phyloP scores from a whole-genome alignment of 441 rosid species.

The Rhodomyrtus psidioides region DNA sequence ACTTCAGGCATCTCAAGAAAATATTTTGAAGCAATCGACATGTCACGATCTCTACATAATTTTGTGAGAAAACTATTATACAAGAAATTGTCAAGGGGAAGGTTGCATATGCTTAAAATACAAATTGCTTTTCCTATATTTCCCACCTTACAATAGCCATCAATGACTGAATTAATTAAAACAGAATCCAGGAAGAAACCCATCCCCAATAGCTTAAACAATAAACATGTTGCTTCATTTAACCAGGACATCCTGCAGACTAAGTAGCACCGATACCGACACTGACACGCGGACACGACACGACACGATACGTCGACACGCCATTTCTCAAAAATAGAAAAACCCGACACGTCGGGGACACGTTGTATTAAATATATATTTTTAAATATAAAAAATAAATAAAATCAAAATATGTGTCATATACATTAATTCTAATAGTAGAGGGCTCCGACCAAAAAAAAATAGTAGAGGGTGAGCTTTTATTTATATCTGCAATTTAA shows the following conservation, averaged over 20 bases:
- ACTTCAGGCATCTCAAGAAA: constrained; percentile 30
- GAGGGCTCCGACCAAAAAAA: no score
- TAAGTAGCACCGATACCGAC: no score
- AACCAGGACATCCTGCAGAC: constrained; percentile 18
- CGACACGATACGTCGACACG: no score
- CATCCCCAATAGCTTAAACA: constrained; percentile 26
- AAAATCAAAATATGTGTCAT: no score
- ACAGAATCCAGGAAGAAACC: constrained; percentile 33
- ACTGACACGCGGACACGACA: no score
- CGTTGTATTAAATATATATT: no score
- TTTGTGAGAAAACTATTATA: constrained; percentile 34
- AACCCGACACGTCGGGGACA: no score
- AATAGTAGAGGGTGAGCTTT: no score
- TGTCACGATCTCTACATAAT: constrained; percentile 22
- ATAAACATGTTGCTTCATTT: constrained; percentile 27
- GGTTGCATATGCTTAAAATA: constrained; percentile 22
- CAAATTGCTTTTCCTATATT: constrained; percentile 28
- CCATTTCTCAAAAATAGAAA: no score
- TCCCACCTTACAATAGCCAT: constrained; percentile 33
- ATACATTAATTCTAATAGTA: no score
- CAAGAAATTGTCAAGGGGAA: constrained; percentile 31
- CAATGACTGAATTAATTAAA: constrained; percentile 27
- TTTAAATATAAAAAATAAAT: no score
- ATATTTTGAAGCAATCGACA: constrained; percentile 23
- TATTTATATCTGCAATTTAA: no score